These are phyloP conservation scores for Paramecium sonneborni DNA, from an alignment of 73 alveolate genomes.

Conservation along the genomic window DNA sequence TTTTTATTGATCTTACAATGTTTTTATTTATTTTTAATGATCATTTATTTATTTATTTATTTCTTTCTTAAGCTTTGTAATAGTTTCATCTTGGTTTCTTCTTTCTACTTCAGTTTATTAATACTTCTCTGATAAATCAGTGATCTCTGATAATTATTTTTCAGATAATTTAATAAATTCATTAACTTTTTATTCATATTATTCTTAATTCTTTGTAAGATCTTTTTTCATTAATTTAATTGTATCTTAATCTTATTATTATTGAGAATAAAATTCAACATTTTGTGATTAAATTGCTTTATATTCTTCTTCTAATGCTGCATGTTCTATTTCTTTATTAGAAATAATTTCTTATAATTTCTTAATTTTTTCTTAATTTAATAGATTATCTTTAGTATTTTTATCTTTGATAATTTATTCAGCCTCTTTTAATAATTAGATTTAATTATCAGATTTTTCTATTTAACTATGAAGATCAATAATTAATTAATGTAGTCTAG, in stretches of 20 bases:
- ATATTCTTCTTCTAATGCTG: constrained; percentile 16
- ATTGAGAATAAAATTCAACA: neutral
- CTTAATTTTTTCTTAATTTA: neutral
- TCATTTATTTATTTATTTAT: neutral
- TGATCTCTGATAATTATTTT: neutral
- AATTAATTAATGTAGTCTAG: neutral
- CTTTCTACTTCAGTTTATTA: neutral
- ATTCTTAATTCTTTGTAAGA: neutral
- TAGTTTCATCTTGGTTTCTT: neutral
- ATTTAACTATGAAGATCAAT: neutral
- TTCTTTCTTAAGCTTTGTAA: neutral
- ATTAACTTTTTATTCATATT: neutral
- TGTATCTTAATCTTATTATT: neutral
- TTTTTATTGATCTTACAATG: neutral
- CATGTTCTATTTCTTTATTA: neutral
- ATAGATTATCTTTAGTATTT: neutral
- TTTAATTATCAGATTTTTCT: neutral
- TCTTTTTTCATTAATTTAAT: neutral
- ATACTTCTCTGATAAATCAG: neutral
- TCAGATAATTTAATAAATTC: neutral
- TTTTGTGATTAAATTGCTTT: neutral
- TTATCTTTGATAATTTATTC: neutral
- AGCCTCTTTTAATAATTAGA: neutral
- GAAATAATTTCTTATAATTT: neutral
- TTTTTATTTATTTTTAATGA: neutral